Base-by-base conservation (phyloP, 495 filamentous ascomycete species). In the Aspergillus campestris region DNA sequence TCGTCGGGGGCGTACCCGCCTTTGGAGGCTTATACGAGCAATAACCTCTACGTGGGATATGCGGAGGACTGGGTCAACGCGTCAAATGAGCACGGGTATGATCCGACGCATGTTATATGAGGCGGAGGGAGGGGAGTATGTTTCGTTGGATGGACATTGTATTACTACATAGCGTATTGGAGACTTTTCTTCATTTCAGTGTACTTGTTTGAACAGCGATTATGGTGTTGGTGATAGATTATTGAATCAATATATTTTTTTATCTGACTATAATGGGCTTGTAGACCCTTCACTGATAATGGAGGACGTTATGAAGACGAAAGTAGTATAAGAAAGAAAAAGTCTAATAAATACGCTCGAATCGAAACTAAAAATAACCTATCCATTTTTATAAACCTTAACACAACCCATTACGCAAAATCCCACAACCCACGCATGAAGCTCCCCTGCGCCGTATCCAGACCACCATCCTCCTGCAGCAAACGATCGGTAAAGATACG, bases 401-500 rank as follows among this genome's bases (percentile, higher is more conserved):
- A 35, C 12, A 42, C 11, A 31, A 12, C 14, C 34, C 12, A 9
- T 47, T 34, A 61, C 28, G 51, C 60, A 51, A 70, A 72, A 37
- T 66, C 64, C 66, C 66, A 71, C 33, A 73, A 38, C 8, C 37
- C 54, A 49, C 70, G 55, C 47, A 73, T 41, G 34, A 71, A 57
- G 48, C 54, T 54, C 5, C 63, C 70, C 11, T 66, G 51, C 18
- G 59, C 70, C 28, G 59, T 62, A 48, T 73, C 70, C 42, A 60
- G 41, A 6, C 66, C 67, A n/a, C 62, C 62, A 56, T 71, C 70
- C 42, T 72, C 66, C 34, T 64, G 60, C 51, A 73, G 38, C 49
- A 66, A 36, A 2, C 70, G 64, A 52, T 71, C 64, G 3, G 70
- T 74, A 51, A 95, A 91, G 24, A 97, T 86, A 49, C 74, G 79